A percentile compares a stretch with the other conserved stretches of the same genome.
Evolutionary conservation across 2,329 filamentous ascomycete species (phyloP).

Genomic region (Monosporascus sp.): DNA sequence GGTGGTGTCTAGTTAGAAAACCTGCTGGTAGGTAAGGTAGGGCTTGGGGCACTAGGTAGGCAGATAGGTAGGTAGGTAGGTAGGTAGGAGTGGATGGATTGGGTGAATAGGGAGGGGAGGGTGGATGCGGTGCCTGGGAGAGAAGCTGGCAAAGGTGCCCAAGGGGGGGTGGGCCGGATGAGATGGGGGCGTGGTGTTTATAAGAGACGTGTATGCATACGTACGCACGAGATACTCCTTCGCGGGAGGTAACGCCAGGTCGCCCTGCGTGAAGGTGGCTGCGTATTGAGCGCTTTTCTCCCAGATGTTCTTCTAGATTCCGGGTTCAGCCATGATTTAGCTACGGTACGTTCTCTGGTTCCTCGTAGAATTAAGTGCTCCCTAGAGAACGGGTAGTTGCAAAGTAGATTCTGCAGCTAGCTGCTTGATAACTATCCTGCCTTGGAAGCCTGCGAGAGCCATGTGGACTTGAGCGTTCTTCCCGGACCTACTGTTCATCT

Average conservation of each 20-base stretch:
- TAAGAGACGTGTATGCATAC: slow-evolving; percentile 8
- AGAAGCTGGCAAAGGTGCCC: no score
- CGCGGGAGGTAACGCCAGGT: slow-evolving; percentile 62
- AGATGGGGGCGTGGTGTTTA: no score
- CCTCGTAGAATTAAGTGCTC: not conserved
- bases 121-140: not conserved
- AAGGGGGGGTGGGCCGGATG: no score
- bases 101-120: not conserved
- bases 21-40: not conserved
- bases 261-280: slow-evolving; percentile 56
- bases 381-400: no score
- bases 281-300: slow-evolving; percentile 53
- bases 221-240: slow-evolving; percentile 62
- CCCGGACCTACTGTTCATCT: no score
- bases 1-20: slow-evolving; percentile 7
- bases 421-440: no score
- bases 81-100: slow-evolving; percentile 4
- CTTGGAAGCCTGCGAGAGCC: no score
- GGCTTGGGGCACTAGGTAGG: not conserved
- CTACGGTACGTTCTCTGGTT: not conserved
- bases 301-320: slow-evolving; percentile 49
- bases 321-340: slow-evolving; percentile 23
- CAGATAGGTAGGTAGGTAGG: slow-evolving; percentile 8
- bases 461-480: no score
- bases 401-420: no score